Conservation (phyloP, 1,284 basidiomycete species). For the Peniophora sp. region DNA sequence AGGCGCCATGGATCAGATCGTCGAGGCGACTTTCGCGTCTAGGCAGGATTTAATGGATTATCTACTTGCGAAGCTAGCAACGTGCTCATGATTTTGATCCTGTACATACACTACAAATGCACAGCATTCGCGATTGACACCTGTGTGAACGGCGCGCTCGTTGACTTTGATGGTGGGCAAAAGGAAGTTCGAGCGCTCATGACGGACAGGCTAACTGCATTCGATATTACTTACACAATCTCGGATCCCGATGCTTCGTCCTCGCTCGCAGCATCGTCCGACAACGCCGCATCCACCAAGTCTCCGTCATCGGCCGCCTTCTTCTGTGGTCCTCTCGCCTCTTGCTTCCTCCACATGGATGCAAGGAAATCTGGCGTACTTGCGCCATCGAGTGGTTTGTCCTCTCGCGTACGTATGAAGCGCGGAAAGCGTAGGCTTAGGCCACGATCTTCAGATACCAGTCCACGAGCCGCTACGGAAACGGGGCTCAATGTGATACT, state of each 20-base stretch:
- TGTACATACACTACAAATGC: too few relatives aligned
- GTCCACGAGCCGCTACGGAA: constrained; percentile 72
- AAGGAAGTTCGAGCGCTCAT: too few relatives aligned
- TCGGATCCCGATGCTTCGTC: too few relatives aligned
- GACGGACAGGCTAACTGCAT: too few relatives aligned
- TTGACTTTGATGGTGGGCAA: too few relatives aligned
- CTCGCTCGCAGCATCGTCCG: constrained; percentile 14
- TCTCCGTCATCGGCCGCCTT: constrained; percentile 46
- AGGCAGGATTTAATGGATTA: constrained; percentile 13
- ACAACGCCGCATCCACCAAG: constrained; percentile 42
- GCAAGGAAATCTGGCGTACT: constrained; percentile 71
- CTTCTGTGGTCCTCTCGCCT: constrained; percentile 29
- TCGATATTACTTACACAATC: too few relatives aligned
- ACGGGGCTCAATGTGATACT: constrained; percentile 87
- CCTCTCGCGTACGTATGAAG: constrained; percentile 74
- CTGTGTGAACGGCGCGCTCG: too few relatives aligned
- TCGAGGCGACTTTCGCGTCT: constrained; percentile 18
- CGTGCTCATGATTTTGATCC: too few relatives aligned
- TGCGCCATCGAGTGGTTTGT: constrained; percentile 75
- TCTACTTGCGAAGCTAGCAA: too few relatives aligned
- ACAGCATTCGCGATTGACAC: too few relatives aligned
- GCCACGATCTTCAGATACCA: constrained; percentile 64
- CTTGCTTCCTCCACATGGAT: constrained; percentile 61
- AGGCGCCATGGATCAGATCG: constrained; percentile 23
- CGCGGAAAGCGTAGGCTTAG: constrained; percentile 85